Conservation (phyloP, 106 monocot genomes). For the Amphibolis antarctica region DNA sequence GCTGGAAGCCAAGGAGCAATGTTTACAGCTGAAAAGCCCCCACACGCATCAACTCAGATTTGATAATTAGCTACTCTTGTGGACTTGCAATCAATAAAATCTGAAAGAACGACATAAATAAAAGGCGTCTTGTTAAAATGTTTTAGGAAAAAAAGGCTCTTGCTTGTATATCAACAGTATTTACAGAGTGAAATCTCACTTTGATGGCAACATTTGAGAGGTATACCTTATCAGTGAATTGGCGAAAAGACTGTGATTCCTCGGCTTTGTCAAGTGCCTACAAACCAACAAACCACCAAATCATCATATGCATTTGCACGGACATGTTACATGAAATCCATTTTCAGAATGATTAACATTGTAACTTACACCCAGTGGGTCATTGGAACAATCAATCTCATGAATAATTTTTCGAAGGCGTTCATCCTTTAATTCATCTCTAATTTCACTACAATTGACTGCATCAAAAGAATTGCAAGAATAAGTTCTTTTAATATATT, state of each 20-base stretch:
- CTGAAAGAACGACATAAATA: background rate
- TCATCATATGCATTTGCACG: background rate
- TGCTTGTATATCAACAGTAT: background rate
- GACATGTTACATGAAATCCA: background rate
- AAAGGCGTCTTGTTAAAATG: background rate
- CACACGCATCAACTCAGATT: background rate
- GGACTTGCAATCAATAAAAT: conserved; percentile 3
- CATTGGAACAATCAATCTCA: conserved; percentile 37
- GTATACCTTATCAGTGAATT: conserved; percentile 49
- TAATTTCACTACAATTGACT: conserved; percentile 37
- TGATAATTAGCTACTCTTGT: conserved; percentile 2
- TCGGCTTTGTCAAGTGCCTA: conserved; percentile 53
- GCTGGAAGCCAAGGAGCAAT: no score
- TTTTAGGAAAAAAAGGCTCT: no score
- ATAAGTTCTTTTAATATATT: background rate
- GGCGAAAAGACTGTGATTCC: conserved; percentile 25
- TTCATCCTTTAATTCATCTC: conserved; percentile 36
- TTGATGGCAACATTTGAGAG: background rate
- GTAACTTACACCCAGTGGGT: conserved; percentile 35
- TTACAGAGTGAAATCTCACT: background rate
- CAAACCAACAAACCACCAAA: background rate
- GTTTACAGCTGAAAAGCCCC: background rate
- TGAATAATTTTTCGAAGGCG: conserved; percentile 32
- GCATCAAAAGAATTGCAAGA: background rate
- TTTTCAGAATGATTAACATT: background rate